Evolutionary conservation across 2,329 filamentous ascomycete genomes (phyloP).

Genomic region (Clonostachys rosea): DNA sequence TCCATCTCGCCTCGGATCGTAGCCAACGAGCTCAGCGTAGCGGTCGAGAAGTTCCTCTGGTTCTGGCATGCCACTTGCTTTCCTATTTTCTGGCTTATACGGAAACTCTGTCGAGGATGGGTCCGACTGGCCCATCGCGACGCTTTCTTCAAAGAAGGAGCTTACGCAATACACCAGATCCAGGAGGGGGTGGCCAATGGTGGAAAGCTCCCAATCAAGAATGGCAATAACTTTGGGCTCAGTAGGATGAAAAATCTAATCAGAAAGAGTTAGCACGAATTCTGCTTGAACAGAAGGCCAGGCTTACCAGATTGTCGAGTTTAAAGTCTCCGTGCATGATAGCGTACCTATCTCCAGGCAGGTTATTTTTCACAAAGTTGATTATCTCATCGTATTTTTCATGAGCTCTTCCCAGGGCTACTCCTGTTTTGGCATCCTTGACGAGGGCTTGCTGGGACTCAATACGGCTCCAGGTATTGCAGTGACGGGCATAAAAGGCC

Average conservation of each 20-base stretch:
- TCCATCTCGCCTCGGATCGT: conserved; percentile 3
- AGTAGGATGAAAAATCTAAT: conserved; percentile 67
- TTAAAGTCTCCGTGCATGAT: conserved; percentile 88
- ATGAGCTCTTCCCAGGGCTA: conserved; percentile 72
- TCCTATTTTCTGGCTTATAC: no score
- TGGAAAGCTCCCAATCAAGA: conserved; percentile 93
- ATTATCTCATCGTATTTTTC: conserved; percentile 71
- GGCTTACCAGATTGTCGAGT: conserved; percentile 61
- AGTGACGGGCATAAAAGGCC: conserved; percentile 81
- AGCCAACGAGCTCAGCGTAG: not conserved
- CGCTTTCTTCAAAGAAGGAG: conserved; percentile 7
- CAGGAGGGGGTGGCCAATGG: conserved; percentile 80
- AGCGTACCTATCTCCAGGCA: conserved; percentile 66
- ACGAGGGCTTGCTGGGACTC: conserved; percentile 65
- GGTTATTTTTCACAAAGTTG: conserved; percentile 65
- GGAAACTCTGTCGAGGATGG: no score
- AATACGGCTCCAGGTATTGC: conserved; percentile 71
- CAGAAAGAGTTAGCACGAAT: no score
- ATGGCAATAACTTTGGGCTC: conserved; percentile 80
- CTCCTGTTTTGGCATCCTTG: conserved; percentile 63
- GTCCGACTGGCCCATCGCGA: no score
- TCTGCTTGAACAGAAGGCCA: no score
- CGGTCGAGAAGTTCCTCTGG: no score
- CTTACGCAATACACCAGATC: conserved; percentile 69
- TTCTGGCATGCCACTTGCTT: no score